Percentiles rank a stretch among this genome's conserved stretches.
phyloP scores from a whole-genome alignment of 768 basidiomycete genomes.

The Trametes elegans region DNA sequence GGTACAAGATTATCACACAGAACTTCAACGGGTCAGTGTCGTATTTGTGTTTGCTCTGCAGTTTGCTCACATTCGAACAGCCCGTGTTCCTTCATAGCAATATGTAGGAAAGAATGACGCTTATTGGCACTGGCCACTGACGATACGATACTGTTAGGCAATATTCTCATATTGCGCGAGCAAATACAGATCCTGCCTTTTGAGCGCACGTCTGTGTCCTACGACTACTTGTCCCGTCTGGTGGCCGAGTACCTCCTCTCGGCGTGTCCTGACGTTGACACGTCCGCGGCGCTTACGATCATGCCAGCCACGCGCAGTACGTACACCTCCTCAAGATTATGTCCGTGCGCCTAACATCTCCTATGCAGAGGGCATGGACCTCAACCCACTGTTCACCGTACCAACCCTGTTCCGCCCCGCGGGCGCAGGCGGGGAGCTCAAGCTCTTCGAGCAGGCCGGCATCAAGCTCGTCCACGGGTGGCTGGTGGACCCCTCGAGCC shows the following conservation, averaged over 20 bases:
- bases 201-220: slow-evolving; percentile 69
- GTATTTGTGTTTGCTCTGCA: neutral
- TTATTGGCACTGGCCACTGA: neutral
- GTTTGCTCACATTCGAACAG: slow-evolving; percentile 37
- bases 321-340: slow-evolving; percentile 26
- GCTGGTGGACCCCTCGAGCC: slow-evolving; percentile 69
- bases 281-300: slow-evolving; percentile 69
- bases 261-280: slow-evolving; percentile 55
- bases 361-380: slow-evolving; percentile 74
- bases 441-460: slow-evolving; percentile 79
- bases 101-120: slow-evolving; percentile 51
- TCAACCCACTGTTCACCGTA: slow-evolving; percentile 81
- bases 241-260: slow-evolving; percentile 79
- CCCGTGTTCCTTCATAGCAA: slow-evolving; percentile 89
- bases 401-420: slow-evolving; percentile 65
- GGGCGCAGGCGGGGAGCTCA: slow-evolving; percentile 70
- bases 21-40: slow-evolving; percentile 75
- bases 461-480: slow-evolving; percentile 88
- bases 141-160: slow-evolving; percentile 46
- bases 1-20: slow-evolving; percentile 71
- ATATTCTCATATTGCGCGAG: slow-evolving; percentile 84
- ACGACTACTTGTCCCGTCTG: slow-evolving; percentile 80
- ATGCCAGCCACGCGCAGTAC: slow-evolving; percentile 56
- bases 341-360: neutral
- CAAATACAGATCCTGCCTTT: slow-evolving; percentile 71